These are phyloP conservation scores for Magnusiomyces suaveolens DNA, from an alignment of 1,139 yeast genomes.

Conservation along the genomic window DNA sequence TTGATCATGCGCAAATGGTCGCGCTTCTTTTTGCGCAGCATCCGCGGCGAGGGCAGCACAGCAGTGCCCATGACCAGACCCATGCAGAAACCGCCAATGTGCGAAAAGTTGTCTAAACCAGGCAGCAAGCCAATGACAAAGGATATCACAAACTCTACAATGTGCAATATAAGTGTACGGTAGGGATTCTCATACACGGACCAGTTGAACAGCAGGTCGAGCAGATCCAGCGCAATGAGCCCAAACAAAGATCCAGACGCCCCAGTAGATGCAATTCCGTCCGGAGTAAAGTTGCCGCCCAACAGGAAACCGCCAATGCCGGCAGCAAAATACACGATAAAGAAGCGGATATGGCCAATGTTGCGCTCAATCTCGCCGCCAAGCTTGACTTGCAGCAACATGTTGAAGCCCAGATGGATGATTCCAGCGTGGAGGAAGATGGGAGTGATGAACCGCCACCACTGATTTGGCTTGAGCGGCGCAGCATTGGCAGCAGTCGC, in stretches of 20 bases:
- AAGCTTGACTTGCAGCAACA: slow-evolving; percentile 51
- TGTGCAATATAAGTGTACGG: slow-evolving; percentile 40
- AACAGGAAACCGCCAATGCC: slow-evolving; percentile 62
- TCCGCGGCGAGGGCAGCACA: slow-evolving; percentile 50
- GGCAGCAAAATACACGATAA: slow-evolving; percentile 48
- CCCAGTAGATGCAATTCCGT: slow-evolving; percentile 62
- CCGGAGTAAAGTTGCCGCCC: slow-evolving; percentile 65
- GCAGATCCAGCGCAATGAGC: slow-evolving; percentile 51
- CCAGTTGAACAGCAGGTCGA: slow-evolving; percentile 50
- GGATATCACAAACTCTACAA: slow-evolving; percentile 50
- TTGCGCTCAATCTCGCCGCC: slow-evolving; percentile 54
- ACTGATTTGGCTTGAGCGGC: slow-evolving; percentile 40
- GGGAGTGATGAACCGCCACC: slow-evolving; percentile 63
- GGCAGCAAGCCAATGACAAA: slow-evolving; percentile 62
- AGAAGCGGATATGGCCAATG: slow-evolving; percentile 49
- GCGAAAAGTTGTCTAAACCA: slow-evolving; percentile 68
- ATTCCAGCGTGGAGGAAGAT: slow-evolving; percentile 73
- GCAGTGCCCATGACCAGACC: slow-evolving; percentile 48
- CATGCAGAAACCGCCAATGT: slow-evolving; percentile 65
- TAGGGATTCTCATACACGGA: slow-evolving; percentile 36
- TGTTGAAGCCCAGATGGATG: slow-evolving; percentile 56
- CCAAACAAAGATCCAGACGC: slow-evolving; percentile 74
- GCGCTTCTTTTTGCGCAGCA: slow-evolving; percentile 20
- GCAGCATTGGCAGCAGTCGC: slow-evolving; percentile 25
- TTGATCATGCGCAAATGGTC: neutral